Base-by-base conservation (phyloP, 1,284 basidiomycete genomes). In the Leccinum pachyderme region DNA sequence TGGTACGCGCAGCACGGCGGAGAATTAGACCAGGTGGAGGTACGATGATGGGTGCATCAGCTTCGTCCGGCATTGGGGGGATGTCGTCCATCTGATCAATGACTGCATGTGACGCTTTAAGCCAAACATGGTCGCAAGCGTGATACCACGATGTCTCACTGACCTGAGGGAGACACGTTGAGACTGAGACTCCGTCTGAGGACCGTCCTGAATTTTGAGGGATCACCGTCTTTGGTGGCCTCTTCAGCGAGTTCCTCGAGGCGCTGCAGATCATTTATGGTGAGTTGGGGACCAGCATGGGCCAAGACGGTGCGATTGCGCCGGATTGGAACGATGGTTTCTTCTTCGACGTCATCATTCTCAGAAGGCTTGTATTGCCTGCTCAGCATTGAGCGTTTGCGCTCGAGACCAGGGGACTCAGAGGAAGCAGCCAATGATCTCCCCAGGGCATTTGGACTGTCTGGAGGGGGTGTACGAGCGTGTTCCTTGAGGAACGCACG, bases 401-500 rank as follows among this genome's bases (percentile, higher is more conserved):
- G 83, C 52, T 80, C 84, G 48, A 94, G 81, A 35, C 75, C 75
- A 6, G 78, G 74, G 6, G 39, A 22, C 11, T 39, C 37, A 27
- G 79, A 78, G 29, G 73, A 61, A 43, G 72, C 72, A 5, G 77
- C 72, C 47, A 73, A 69, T 11, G 70, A 77, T 60, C 53, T 75
- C 69, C 65, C 73, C 63, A 63, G 68, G 63, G 60, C 43, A 56
- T 57, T 67, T 51, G 71, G 55, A 31, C 74, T 80, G 65, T 87
- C 84, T 29, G 77, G 70, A 15, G 79, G 73, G 44, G 72, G 78
- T 9, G 81, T 74, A 68, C 84, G 75, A 55, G 95, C 86, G 75
- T 98, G 96, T 64, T 97, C 91, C 72, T 95, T 92, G 63, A 99
- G 84, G 68, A 98, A 98, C 28, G 87, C 87, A 56, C 93, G 87